A percentile compares a stretch with the other conserved stretches of the same genome.
phyloP scores from a whole-genome alignment of 192 early-diverging fungal species.

The Umbelopsis vinacea region DNA sequence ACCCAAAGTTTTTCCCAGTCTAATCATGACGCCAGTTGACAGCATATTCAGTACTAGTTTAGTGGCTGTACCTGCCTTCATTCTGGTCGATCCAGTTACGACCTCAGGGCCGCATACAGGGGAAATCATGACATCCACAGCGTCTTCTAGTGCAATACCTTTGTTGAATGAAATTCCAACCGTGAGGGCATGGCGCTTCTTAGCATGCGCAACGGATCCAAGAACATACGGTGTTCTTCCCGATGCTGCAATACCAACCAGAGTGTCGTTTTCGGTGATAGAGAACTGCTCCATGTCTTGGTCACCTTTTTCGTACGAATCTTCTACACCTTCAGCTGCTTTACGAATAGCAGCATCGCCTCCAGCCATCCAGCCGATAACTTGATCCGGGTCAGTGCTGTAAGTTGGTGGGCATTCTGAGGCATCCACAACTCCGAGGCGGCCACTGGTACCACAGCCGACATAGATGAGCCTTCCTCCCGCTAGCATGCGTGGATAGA shows the following conservation, averaged over 20 bases:
- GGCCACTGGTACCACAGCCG: constrained; percentile 26
- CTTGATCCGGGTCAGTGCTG: constrained; percentile 6
- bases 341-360: constrained; percentile 30
- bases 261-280: constrained; percentile 23
- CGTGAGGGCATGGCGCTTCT: constrained; percentile 9
- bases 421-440: constrained; percentile 25
- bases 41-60: constrained; percentile 31
- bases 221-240: constrained; percentile 30
- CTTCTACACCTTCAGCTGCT: constrained; percentile 28
- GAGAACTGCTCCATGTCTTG: constrained; percentile 16
- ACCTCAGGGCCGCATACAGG: constrained; percentile 28
- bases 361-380: constrained; percentile 28
- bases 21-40: constrained; percentile 24
- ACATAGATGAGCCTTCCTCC: constrained; percentile 28
- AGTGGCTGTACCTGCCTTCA: constrained; percentile 32
- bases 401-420: constrained; percentile 29
- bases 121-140: constrained; percentile 25
- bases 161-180: constrained; percentile 26
- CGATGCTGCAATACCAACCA: constrained; percentile 30
- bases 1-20: constrained; percentile 23
- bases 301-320: constrained; percentile 19
- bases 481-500: constrained; percentile 22
- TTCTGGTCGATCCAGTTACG: constrained; percentile 28
- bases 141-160: background rate
- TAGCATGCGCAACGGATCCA: constrained; percentile 22